phyloP scores from a whole-genome alignment of 345 rosid genomes.

The Anacardium occidentale region DNA sequence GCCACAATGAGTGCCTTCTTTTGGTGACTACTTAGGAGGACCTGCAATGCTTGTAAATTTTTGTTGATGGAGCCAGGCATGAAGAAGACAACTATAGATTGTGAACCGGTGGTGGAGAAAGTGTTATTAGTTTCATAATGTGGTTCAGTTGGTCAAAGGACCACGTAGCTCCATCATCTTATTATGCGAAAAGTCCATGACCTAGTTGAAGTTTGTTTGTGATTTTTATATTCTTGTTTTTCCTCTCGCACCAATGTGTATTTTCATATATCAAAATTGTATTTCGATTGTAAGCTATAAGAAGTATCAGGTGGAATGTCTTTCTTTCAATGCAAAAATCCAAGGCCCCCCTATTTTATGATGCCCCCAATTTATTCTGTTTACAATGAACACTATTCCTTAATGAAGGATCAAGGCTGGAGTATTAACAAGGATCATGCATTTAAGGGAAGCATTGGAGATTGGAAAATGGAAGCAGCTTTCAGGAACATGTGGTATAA shows the following conservation, averaged over 20 bases:
- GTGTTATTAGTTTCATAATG: conserved; percentile 22
- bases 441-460: not conserved
- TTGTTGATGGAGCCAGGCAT: conserved; percentile 34
- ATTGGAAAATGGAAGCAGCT: not conserved
- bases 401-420: too few species aligned
- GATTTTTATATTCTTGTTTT: not conserved
- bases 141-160: conserved; percentile 18
- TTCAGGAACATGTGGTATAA: not conserved
- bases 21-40: conserved; percentile 22
- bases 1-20: conserved; percentile 6
- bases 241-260: conserved; percentile 5
- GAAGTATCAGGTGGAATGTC: conserved; percentile 9
- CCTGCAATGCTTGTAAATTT: conserved; percentile 33
- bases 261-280: not conserved
- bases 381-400: not conserved
- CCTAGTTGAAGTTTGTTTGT: conserved; percentile 14
- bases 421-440: not conserved
- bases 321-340: not conserved
- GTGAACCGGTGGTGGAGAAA: conserved; percentile 23
- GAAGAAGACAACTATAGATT: conserved; percentile 19
- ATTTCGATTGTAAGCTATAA: conserved; percentile 10
- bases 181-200: conserved; percentile 5
- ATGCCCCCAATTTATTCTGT: not conserved
- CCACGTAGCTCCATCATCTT: conserved; percentile 9
- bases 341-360: not conserved